Conservation (phyloP, 805 yeast genomes). For the Lipomyces yamadae region DNA sequence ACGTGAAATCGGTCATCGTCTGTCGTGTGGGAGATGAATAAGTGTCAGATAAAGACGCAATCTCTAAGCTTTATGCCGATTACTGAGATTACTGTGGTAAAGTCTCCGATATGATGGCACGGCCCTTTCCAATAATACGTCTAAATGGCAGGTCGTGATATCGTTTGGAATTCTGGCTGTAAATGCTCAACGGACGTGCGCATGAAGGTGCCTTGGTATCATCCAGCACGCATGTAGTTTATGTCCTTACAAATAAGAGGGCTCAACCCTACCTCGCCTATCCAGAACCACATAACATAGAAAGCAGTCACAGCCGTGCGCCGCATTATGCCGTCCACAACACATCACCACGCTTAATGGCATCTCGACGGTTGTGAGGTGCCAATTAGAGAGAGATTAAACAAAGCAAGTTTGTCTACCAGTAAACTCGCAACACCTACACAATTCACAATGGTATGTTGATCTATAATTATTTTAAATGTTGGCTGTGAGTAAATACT, state of each 20-base stretch:
- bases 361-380: not conserved
- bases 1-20: slow-evolving; percentile 22
- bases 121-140: not conserved
- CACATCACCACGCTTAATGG: not conserved
- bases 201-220: not conserved
- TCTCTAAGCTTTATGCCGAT: not conserved
- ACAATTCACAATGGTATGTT: slow-evolving; percentile 10
- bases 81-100: not conserved
- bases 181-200: not conserved
- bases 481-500: slow-evolving; percentile 3
- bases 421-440: not conserved
- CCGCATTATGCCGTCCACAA: not conserved
- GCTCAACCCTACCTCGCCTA: not conserved
- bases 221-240: slow-evolving; percentile 1
- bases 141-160: not conserved
- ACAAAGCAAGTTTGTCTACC: not conserved
- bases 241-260: not conserved
- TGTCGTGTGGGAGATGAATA: not conserved
- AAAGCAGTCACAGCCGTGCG: not conserved
- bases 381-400: not conserved
- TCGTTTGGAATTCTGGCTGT: not conserved
- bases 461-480: not conserved
- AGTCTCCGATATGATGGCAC: too few relatives aligned
- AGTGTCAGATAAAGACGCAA: not conserved
- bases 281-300: not conserved